These are phyloP conservation scores for Pyronema omphalodes DNA, from an alignment of 495 filamentous ascomycete species.

Conservation along the genomic window DNA sequence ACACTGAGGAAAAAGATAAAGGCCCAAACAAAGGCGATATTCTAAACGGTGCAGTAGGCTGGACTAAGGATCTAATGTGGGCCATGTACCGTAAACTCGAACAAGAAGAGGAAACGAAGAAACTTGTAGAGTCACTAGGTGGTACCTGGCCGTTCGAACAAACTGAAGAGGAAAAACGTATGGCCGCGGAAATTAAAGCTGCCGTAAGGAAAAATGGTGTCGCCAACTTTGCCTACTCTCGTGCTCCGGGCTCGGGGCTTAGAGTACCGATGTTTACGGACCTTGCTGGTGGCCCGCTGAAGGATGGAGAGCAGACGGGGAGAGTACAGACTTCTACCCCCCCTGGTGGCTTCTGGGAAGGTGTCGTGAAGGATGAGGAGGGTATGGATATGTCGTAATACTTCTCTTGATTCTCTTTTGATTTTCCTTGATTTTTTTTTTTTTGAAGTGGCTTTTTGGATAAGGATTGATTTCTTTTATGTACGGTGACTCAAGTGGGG, in stretches of 20 bases:
- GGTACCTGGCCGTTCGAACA: slow-evolving; percentile 61
- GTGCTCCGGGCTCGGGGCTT: slow-evolving; percentile 65
- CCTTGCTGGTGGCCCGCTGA: slow-evolving; percentile 56
- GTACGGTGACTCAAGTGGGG: no score
- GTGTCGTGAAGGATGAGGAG: no score
- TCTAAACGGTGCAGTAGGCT: slow-evolving; percentile 87
- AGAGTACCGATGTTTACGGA: slow-evolving; percentile 88
- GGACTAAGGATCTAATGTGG: slow-evolving; percentile 98
- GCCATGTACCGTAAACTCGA: slow-evolving; percentile 67
- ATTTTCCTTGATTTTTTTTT: no score
- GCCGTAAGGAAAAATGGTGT: slow-evolving; percentile 54
- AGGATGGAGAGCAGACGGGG: slow-evolving; percentile 10
- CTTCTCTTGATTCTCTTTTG: no score
- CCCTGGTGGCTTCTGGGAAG: no score
- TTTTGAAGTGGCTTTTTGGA: no score
- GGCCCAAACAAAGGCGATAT: slow-evolving; percentile 98
- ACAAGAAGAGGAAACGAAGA: slow-evolving; percentile 67
- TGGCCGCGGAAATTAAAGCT: slow-evolving; percentile 79
- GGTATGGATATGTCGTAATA: no score
- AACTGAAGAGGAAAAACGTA: slow-evolving; percentile 82
- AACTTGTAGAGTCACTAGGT: slow-evolving; percentile 50
- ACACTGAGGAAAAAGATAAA: slow-evolving; percentile 95
- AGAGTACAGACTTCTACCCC: no score
- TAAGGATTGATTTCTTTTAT: no score
- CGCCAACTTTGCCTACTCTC: slow-evolving; percentile 55